phyloP scores from a whole-genome alignment of 2,329 filamentous ascomycete species.

The Nothopassalora personata region DNA sequence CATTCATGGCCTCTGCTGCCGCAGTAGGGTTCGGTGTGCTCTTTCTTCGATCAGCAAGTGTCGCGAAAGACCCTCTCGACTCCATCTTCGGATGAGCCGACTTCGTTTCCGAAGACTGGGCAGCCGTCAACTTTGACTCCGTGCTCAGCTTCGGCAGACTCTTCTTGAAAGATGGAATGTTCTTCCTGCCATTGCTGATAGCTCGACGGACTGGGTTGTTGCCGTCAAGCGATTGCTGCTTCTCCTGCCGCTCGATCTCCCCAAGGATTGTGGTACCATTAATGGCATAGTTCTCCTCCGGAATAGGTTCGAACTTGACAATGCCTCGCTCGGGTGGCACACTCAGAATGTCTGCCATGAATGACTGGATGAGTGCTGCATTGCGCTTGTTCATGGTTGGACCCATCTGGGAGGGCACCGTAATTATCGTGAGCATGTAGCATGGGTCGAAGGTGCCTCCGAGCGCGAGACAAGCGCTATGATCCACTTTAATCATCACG shows the following conservation, averaged over 20 bases:
- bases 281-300: constrained; percentile 66
- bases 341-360: constrained; percentile 64
- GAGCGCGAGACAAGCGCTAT: constrained; percentile 69
- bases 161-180: constrained; percentile 24
- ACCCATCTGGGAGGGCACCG: constrained; percentile 63
- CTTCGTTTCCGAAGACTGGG: not conserved
- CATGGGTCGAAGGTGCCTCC: constrained; percentile 71
- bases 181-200: constrained; percentile 28
- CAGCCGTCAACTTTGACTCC: constrained; percentile 12
- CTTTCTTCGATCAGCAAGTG: not conserved
- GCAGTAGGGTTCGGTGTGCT: not conserved
- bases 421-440: constrained; percentile 70
- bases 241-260: constrained; percentile 58
- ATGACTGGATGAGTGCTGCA: constrained; percentile 68
- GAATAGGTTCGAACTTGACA: constrained; percentile 63
- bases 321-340: constrained; percentile 64
- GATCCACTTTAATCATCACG: constrained; percentile 70
- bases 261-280: constrained; percentile 65
- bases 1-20: constrained; percentile 5
- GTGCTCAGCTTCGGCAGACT: constrained; percentile 18
- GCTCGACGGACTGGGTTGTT: constrained; percentile 39
- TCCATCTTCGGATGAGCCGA: not conserved
- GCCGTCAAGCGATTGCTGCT: constrained; percentile 38
- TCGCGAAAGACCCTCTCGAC: not conserved
- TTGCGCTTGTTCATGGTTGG: constrained; percentile 76